Conservation (phyloP, 73 alveolate genomes). For the Blepharisma stoltei region DNA sequence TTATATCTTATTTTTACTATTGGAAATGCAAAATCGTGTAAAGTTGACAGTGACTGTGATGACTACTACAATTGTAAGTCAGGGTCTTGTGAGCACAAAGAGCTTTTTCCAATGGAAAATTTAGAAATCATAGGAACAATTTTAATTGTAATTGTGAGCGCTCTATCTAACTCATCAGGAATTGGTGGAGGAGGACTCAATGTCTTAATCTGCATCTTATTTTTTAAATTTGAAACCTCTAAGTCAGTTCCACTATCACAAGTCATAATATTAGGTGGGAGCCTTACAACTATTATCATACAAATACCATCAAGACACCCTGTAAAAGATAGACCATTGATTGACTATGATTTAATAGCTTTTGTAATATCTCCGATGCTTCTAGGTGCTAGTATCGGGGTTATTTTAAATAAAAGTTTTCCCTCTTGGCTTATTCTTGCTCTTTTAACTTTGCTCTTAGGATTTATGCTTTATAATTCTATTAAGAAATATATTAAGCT, state of each 20-base stretch:
- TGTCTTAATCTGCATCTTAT: conserved; percentile 69
- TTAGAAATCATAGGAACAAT: conserved; percentile 43
- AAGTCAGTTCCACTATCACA: conserved; percentile 77
- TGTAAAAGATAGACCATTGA: conserved; percentile 51
- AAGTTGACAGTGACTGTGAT: background rate
- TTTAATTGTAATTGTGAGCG: conserved; percentile 52
- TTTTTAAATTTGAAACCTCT: conserved; percentile 64
- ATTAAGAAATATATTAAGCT: no score
- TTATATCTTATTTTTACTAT: no score
- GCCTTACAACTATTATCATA: conserved; percentile 46
- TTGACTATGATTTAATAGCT: conserved; percentile 55
- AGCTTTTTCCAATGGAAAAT: conserved; percentile 38
- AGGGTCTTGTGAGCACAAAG: background rate
- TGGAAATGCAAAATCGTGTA: background rate
- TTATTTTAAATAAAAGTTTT: conserved; percentile 56
- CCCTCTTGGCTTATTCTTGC: conserved; percentile 54
- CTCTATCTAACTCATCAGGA: conserved; percentile 85
- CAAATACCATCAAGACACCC: conserved; percentile 56
- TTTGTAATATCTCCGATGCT: conserved; percentile 56
- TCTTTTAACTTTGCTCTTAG: background rate
- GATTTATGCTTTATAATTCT: no score
- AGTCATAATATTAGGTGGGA: conserved; percentile 60
- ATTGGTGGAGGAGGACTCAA: conserved; percentile 90
- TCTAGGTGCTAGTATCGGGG: conserved; percentile 70
- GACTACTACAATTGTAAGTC: background rate